Evolutionary conservation across 2,329 filamentous ascomycete genomes (phyloP).

Genomic region (Hymenoscyphus infarciens): DNA sequence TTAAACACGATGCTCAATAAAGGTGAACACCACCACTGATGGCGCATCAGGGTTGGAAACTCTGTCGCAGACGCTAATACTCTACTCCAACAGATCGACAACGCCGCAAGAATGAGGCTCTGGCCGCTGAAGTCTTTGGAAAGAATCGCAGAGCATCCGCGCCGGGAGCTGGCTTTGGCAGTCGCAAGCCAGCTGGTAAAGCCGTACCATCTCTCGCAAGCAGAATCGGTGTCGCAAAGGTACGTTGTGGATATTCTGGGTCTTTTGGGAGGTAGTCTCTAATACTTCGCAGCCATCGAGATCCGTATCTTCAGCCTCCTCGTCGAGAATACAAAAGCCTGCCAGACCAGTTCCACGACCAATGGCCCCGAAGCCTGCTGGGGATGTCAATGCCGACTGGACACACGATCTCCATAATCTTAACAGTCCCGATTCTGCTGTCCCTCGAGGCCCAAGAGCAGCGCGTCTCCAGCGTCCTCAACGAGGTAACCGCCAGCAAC

Average conservation of each 20-base stretch:
- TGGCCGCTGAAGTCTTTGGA: conserved; percentile 71
- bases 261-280: neutral
- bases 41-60: neutral
- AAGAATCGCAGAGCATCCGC: conserved; percentile 55
- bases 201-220: conserved; percentile 58
- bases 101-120: conserved; percentile 65
- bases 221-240: conserved; percentile 71
- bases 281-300: conserved; percentile 4
- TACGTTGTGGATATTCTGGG: conserved; percentile 34
- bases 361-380: conserved; percentile 36
- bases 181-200: conserved; percentile 40
- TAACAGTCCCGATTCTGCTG: conserved; percentile 40
- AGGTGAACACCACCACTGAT: conserved; percentile 22
- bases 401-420: conserved; percentile 64
- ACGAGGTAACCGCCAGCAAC: conserved; percentile 30
- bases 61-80: conserved; percentile 15
- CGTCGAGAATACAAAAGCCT: conserved; percentile 12
- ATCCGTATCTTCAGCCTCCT: neutral
- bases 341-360: conserved; percentile 17
- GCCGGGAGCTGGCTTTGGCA: conserved; percentile 44
- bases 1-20: conserved; percentile 35
- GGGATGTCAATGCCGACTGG: conserved; percentile 66
- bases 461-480: conserved; percentile 21
- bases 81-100: conserved; percentile 45
- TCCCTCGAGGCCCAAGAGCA: conserved; percentile 33